Evolutionary conservation across 1,284 basidiomycete species (phyloP), one percentile per base, ranked within the genome.

Genomic region (Moesziomyces sp.): DNA sequence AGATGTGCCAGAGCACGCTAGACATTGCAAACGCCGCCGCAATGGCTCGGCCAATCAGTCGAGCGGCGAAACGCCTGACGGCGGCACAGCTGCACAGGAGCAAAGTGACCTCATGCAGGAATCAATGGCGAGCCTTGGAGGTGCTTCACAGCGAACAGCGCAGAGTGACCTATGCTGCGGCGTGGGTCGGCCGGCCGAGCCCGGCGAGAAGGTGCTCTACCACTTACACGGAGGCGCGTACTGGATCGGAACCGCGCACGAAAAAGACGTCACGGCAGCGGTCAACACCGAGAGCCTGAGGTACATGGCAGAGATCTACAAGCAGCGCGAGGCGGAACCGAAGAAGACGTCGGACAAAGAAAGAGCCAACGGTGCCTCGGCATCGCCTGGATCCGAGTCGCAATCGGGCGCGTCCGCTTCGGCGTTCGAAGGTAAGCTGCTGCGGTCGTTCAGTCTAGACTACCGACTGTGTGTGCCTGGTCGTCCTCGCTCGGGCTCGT

Each of bases 191-290:
- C 54, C 53, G 1, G 78, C 79, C 0, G 55, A 58, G 23, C 54
- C 49, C 0, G 74, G 71, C n/a, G 80, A 82, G 47, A 70, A 76
- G 58, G 73, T 82, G 35, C 52, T 82, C 7, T 76, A 73, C 38
- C 76, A 81, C 51, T 52, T 82, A 16, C 80, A 82, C 43, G 80
- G 80, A 13, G 80, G 80, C 8, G 80, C 80, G 7, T 82, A 82
- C 48, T 82, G 80, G 80, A 79, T 79, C 40, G 77, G 78, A 9
- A 77, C 76, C 10, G 76, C 76, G 16, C 78, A 78, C 65, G 78
- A 80, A 21, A 57, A 67, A 40, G 76, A 80, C 38, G 74, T 78
- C 6, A 78, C 76, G 1, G 70, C 76, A 0, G 76, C 78, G 4
- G 78, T 80, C 45, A 78, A 77, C 45, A 73, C 68, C 13, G 59